These are phyloP conservation scores for Agaricus subrufescens DNA, from an alignment of 768 basidiomycete genomes.

Conservation along the genomic window DNA sequence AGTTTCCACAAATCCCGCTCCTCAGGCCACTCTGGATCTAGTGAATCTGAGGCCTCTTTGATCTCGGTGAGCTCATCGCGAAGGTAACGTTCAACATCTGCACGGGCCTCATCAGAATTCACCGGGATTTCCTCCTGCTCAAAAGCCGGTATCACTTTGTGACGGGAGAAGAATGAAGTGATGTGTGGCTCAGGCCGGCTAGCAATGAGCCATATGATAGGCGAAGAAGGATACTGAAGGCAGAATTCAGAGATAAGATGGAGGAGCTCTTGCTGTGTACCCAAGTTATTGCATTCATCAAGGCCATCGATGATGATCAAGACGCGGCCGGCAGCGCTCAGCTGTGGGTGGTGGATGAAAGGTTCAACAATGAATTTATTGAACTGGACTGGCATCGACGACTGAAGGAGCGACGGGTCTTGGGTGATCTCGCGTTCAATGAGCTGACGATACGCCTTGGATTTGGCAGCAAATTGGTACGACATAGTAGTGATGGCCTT, in stretches of 20 bases:
- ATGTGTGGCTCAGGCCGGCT: slow-evolving; percentile 22
- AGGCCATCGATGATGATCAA: slow-evolving; percentile 18
- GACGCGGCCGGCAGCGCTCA: neutral
- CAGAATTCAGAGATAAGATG: neutral
- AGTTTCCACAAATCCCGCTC: slow-evolving; percentile 10
- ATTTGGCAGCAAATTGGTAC: slow-evolving; percentile 14
- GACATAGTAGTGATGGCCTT: slow-evolving; percentile 17
- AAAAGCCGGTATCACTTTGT: neutral
- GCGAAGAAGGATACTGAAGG: neutral
- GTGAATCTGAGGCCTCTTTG: neutral
- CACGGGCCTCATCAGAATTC: no score
- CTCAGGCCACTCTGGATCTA: slow-evolving; percentile 14
- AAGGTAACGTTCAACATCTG: neutral
- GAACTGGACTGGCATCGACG: slow-evolving; percentile 7
- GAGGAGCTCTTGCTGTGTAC: slow-evolving; percentile 14
- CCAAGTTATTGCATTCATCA: no score
- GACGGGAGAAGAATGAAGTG: slow-evolving; percentile 2
- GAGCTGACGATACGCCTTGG: neutral
- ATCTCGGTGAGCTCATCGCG: neutral
- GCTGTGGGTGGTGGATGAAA: neutral
- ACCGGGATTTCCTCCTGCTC: no score
- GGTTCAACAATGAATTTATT: slow-evolving; percentile 12
- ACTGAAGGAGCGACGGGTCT: no score
- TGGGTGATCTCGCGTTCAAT: no score
- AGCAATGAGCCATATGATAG: slow-evolving; percentile 19